Percentiles rank a stretch among this genome's conserved stretches.
Conservation (phyloP, 1,139 yeast genomes). For the Suhomyces yuchorum region DNA sequence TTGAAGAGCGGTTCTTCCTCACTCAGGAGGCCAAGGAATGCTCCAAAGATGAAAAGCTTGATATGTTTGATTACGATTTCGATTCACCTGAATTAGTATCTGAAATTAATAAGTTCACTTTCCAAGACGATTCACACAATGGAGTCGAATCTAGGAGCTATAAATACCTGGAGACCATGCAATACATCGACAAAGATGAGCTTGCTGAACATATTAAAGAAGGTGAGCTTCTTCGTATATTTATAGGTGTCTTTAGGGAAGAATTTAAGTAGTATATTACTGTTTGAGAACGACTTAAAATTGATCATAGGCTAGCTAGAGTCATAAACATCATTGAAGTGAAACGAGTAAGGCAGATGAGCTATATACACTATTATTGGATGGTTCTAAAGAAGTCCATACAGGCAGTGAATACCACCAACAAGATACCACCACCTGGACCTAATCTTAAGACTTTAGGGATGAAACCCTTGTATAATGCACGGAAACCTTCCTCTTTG, state of each 20-base stretch:
- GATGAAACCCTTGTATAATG: constrained; percentile 80
- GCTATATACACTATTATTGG: constrained; percentile 33
- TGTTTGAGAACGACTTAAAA: neutral
- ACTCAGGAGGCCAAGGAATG: constrained; percentile 24
- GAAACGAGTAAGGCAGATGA: neutral
- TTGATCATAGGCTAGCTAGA: constrained; percentile 1
- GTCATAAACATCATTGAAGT: constrained; percentile 2
- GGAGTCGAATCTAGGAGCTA: constrained; percentile 3
- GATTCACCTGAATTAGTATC: constrained; percentile 34
- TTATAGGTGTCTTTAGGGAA: constrained; percentile 14
- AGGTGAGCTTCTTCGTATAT: constrained; percentile 19
- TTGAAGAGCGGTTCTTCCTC: constrained; percentile 21
- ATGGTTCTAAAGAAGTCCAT: constrained; percentile 88
- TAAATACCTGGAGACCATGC: constrained; percentile 20
- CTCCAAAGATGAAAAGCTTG: constrained; percentile 17
- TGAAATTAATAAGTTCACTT: constrained; percentile 24
- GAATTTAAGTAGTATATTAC: constrained; percentile 5
- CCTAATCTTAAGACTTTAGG: constrained; percentile 98
- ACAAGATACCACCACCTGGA: constrained; percentile 97
- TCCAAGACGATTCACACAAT: constrained; percentile 2
- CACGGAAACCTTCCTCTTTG: constrained; percentile 68
- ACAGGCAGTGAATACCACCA: constrained; percentile 91
- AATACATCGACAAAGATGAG: constrained; percentile 11
- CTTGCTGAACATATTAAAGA: constrained; percentile 14
- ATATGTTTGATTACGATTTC: constrained; percentile 29